Conservation (phyloP, 805 yeast species). For the Tetrapisispora iriomotensis region DNA sequence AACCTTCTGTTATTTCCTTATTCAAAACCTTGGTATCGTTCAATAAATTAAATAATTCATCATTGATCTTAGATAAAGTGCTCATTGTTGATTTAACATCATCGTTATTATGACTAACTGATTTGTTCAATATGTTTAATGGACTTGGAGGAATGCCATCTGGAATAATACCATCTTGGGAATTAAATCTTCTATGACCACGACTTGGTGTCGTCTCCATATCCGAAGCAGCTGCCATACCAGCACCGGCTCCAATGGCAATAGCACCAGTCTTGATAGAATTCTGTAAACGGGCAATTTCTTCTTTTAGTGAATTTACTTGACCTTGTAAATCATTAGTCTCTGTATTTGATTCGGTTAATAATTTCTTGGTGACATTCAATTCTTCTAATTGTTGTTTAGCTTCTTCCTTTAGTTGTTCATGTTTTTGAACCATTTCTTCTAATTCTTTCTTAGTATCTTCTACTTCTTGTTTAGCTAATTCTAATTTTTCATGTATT, state of each 20-base stretch:
- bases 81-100: conserved; percentile 31
- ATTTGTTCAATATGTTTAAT: conserved; percentile 9
- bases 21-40: conserved; percentile 66
- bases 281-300: conserved; percentile 37
- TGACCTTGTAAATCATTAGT: conserved; percentile 58
- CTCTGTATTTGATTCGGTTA: conserved; percentile 49
- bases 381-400: conserved; percentile 52
- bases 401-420: conserved; percentile 54
- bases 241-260: conserved; percentile 7
- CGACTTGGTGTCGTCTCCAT: conserved; percentile 25
- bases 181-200: conserved; percentile 26
- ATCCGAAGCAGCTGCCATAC: conserved; percentile 23
- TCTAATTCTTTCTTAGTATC: conserved; percentile 50
- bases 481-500: conserved; percentile 46
- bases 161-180: conserved; percentile 6
- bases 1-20: conserved; percentile 76
- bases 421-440: conserved; percentile 51
- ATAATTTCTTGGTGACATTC: conserved; percentile 46
- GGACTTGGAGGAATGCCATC: conserved; percentile 17
- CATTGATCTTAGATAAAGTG: conserved; percentile 61
- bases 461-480: conserved; percentile 47
- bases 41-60: conserved; percentile 59
- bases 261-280: conserved; percentile 26
- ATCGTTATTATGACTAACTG: conserved; percentile 9
- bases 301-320: conserved; percentile 38